Base-by-base conservation (phyloP, 148 eudicot genomes). In the Amaranthus cruentus region DNA sequence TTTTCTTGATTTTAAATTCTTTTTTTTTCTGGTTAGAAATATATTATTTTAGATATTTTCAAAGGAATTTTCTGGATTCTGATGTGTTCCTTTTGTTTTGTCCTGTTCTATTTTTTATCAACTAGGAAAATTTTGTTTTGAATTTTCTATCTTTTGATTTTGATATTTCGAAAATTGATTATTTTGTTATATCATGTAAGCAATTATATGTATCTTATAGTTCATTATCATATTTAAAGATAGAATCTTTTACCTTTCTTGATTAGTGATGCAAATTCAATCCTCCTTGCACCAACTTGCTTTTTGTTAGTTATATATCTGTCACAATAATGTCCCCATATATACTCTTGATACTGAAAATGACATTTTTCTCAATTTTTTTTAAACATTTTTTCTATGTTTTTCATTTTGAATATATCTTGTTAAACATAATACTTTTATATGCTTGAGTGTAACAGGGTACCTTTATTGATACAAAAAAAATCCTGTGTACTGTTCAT, bases 181-280 rank as follows among this genome's bases (percentile, higher is more conserved):
- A 54, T 59, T 2, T 60, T 61, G 71, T 62, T 21, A 15, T 50
- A 38, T 47, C 13, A 21, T 57, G 47, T 71, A 6, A 59, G 0
- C n/a, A 72, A 10, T 72, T 55, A 42, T 7, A 10, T 60, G 47
- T 70, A 62, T 38, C 42, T 1, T 15, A 65, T 61, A 74, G 47
- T 46, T 47, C 60, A 47, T 66, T 2, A 66, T 77, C 80, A 66
- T 56, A 72, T 7, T 77, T 76, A 58, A 57, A 67, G 76, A 38
- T 57, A 71, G 71, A 65, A 71, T 64, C 71, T 77, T 66, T 77
- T 71, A 15, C 52, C 72, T 72, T 46, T 49, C 28, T 66, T 72
- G 54, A 54, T 79, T 55, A 63, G 75, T 64, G 74, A 69, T 70
- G 66, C 48, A 74, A 71, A 69, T 72, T 66, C 67, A 60, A 77